Conservation (phyloP, 164 flowering plant genomes). For the Magnolia changhungtana region DNA sequence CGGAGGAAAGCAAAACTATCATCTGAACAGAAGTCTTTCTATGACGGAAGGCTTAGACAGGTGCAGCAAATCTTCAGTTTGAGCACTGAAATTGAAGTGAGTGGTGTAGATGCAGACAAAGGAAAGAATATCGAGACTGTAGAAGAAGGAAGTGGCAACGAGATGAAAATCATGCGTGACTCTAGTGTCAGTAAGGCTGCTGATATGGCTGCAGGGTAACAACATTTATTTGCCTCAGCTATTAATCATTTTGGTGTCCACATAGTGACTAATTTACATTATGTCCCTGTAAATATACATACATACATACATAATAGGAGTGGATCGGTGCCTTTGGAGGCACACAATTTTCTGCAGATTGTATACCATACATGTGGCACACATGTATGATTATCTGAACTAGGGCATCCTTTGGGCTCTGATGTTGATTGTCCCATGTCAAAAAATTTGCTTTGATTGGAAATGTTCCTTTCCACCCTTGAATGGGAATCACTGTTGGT, state of each 20-base stretch:
- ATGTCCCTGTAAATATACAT: not conserved
- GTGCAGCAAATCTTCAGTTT: slow-evolving; percentile 73
- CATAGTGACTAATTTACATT: not conserved
- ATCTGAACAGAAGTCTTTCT: slow-evolving; percentile 67
- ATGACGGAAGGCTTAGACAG: slow-evolving; percentile 77
- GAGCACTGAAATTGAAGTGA: slow-evolving; percentile 51
- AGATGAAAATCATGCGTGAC: slow-evolving; percentile 70
- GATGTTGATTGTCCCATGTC: not conserved
- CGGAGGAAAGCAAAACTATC: slow-evolving; percentile 79
- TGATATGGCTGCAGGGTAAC: slow-evolving; percentile 97
- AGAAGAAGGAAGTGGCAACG: slow-evolving; percentile 46
- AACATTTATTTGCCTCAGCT: not conserved
- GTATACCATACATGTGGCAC: not conserved
- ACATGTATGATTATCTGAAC: not conserved
- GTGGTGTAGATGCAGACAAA: slow-evolving; percentile 47
- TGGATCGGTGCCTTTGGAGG: not conserved
- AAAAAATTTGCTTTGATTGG: not conserved
- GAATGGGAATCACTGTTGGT: not conserved
- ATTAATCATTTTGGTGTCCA: not conserved
- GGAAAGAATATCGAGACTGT: slow-evolving; percentile 76
- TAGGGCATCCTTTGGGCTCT: not conserved
- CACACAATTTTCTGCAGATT: too few relatives aligned
- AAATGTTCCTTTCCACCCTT: not conserved
- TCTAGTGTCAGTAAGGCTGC: slow-evolving; percentile 95
- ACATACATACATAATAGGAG: not conserved